phyloP scores from a whole-genome alignment of 306 rosid species.

The Ziziphus jujuba region DNA sequence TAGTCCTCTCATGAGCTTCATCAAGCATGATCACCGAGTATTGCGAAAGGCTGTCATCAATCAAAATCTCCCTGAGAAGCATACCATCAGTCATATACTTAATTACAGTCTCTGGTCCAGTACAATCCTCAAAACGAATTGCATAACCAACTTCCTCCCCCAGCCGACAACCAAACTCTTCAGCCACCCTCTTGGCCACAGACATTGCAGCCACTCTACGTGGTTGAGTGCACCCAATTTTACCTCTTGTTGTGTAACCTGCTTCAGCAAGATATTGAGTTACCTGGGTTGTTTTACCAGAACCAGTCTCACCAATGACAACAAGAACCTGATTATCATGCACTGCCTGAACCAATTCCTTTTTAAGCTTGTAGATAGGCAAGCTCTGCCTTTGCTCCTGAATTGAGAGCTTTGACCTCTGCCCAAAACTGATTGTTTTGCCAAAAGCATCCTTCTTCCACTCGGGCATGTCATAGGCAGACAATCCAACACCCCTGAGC shows the following conservation, averaged over 20 bases:
- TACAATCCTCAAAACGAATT: conserved; percentile 86
- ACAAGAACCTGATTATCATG: conserved; percentile 77
- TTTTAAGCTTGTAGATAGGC: conserved; percentile 81
- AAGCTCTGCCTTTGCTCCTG: conserved; percentile 80
- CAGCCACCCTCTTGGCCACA: conserved; percentile 89
- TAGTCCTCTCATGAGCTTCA: conserved; percentile 90
- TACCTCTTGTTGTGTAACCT: conserved; percentile 71
- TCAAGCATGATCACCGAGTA: conserved; percentile 90
- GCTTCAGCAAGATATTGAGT: conserved; percentile 91
- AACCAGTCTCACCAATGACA: conserved; percentile 91
- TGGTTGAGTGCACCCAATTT: conserved; percentile 91
- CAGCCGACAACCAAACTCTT: conserved; percentile 81
- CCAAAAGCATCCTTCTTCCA: conserved; percentile 97
- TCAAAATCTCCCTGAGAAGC: conserved; percentile 80
- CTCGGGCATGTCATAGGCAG: conserved; percentile 88
- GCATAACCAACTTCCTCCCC: conserved; percentile 95
- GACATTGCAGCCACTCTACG: conserved; percentile 93
- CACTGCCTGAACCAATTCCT: conserved; percentile 78
- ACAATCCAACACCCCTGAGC: conserved; percentile 86
- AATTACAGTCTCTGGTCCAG: conserved; percentile 76
- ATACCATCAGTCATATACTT: conserved; percentile 94
- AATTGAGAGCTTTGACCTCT: conserved; percentile 84
- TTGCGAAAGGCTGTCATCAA: conserved; percentile 69
- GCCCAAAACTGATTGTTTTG: conserved; percentile 77
- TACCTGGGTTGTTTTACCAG: conserved; percentile 92